Evolutionary conservation across 805 yeast genomes (phyloP), one percentile per base, ranked within the genome.

Genomic region (Spathaspora sp.): DNA sequence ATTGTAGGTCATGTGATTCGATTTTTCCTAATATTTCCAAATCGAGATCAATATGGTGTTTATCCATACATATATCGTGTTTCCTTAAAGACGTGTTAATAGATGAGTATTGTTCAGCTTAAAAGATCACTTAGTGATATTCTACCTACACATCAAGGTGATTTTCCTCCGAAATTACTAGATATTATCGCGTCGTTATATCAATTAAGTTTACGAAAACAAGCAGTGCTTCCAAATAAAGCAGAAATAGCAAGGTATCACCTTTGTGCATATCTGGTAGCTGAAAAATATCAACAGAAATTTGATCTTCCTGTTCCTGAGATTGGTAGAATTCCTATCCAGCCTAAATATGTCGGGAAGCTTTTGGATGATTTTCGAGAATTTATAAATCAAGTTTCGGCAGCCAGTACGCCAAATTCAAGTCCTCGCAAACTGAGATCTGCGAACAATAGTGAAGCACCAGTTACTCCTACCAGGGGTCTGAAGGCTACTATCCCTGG

Each of bases 191-290:
- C 68, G 35, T 73, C 78, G 2, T 60, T 83, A 12, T 82, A 83
- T 59, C 72, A 70, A 54, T 64, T 78, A 1, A 76, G 86, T 18
- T 70, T 86, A n/a, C 80, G 73, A 51, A 75, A 77, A 55, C 72
- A 73, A 44, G 78, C 79, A 53, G 63, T 67, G 2, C 63, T 86
- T 19, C 76, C 80, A 12, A 75, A 76, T 23, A 74, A 74, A 40
- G 80, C 82, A 48, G 92, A 87, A 55, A 69, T 79, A 1, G 90
- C 89, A 1, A 70, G 93, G 49, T 77, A 76, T 50, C 92, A 87
- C 62, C 63, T 87, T 11, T 83, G 90, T 63, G 87, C 90, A 5
- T 80, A 70, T 55, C 62, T 86, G 20, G 85, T 88, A 0, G 78
- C 79, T 12, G 83, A 82, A 52, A 73, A 74, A 54, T 74, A 79